Evolutionary conservation across 2,329 filamentous ascomycete species (phyloP).

Genomic region (Domatiomyces catenatus): DNA sequence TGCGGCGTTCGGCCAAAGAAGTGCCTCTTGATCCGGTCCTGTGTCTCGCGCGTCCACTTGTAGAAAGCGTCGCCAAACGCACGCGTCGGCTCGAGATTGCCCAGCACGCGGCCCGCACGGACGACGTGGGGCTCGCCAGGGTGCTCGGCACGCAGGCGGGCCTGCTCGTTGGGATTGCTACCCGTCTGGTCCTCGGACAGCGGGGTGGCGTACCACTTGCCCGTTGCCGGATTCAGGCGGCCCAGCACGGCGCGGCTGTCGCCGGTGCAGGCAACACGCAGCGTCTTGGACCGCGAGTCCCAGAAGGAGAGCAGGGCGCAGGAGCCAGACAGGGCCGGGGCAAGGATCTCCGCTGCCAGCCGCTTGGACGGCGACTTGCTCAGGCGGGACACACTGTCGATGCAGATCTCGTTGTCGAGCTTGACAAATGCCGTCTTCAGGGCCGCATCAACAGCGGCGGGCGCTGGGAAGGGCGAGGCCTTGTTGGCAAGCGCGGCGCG

Average conservation of each 20-base stretch:
- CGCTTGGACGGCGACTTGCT: constrained; percentile 76
- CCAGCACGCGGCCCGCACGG: constrained; percentile 75
- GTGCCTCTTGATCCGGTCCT: constrained; percentile 62
- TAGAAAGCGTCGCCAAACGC: constrained; percentile 95
- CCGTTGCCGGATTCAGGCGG: constrained; percentile 51
- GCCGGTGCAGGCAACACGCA: constrained; percentile 89
- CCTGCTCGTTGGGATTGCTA: constrained; percentile 67
- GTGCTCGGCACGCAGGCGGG: constrained; percentile 69
- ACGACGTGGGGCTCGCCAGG: constrained; percentile 72
- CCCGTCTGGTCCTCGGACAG: constrained; percentile 92
- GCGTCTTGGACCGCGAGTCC: constrained; percentile 68
- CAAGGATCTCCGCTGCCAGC: constrained; percentile 80
- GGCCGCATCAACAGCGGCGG: constrained; percentile 71
- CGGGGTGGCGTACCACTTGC: constrained; percentile 84
- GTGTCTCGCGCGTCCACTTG: constrained; percentile 83
- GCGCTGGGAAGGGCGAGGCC: constrained; percentile 47
- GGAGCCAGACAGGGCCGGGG: constrained; percentile 88
- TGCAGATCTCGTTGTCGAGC: constrained; percentile 84
- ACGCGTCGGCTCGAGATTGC: constrained; percentile 78
- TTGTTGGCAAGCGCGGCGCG: constrained; percentile 48
- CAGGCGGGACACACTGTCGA: constrained; percentile 83
- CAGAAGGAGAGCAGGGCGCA: constrained; percentile 95
- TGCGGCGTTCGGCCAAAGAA: constrained; percentile 79
- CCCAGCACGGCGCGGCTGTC: constrained; percentile 93
- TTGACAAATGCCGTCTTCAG: constrained; percentile 85